These are phyloP conservation scores for Tillandsia leiboldiana DNA, from an alignment of 176 grass and related monocot genomes.

Conservation along the genomic window DNA sequence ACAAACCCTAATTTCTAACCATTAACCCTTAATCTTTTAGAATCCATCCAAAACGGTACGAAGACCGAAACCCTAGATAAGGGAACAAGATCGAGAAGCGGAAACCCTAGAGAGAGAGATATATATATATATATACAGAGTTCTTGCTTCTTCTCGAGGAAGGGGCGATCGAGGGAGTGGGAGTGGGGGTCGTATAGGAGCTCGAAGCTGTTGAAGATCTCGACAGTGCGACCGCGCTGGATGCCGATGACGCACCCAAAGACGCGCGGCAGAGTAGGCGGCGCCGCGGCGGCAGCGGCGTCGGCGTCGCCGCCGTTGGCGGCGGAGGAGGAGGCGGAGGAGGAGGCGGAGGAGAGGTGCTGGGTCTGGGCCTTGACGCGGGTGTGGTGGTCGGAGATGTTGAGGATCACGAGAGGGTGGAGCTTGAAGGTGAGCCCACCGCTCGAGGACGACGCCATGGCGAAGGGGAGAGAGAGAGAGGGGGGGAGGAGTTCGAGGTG, in stretches of 20 bases:
- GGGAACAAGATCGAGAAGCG: neutral
- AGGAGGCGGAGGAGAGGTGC: constrained; percentile 22
- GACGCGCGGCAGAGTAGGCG: constrained; percentile 32
- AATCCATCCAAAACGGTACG: neutral
- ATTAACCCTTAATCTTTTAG: neutral
- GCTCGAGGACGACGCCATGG: constrained; percentile 46
- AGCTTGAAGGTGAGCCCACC: constrained; percentile 98
- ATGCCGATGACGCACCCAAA: constrained; percentile 95
- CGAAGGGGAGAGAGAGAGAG: constrained; percentile 4
- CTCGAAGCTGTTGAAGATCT: constrained; percentile 99
- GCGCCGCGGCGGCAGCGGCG: neutral
- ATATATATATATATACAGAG: constrained; percentile 41
- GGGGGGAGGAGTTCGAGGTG: neutral
- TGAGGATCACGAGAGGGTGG: constrained; percentile 91
- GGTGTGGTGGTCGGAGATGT: constrained; percentile 97
- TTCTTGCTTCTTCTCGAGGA: constrained; percentile 99
- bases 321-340: too few relatives aligned
- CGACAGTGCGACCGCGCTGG: constrained; percentile 83
- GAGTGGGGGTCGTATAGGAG: constrained; percentile 75
- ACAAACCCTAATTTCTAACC: constrained; percentile 9
- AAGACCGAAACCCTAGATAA: neutral
- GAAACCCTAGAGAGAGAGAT: neutral
- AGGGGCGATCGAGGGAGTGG: constrained; percentile 72
- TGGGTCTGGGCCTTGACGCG: constrained; percentile 76
- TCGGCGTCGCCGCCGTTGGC: constrained; percentile 2